A percentile compares a stretch with the other conserved stretches of the same genome.
Conservation (phyloP, 148 eudicot species). For the Amaranthus hypochondriacus region DNA sequence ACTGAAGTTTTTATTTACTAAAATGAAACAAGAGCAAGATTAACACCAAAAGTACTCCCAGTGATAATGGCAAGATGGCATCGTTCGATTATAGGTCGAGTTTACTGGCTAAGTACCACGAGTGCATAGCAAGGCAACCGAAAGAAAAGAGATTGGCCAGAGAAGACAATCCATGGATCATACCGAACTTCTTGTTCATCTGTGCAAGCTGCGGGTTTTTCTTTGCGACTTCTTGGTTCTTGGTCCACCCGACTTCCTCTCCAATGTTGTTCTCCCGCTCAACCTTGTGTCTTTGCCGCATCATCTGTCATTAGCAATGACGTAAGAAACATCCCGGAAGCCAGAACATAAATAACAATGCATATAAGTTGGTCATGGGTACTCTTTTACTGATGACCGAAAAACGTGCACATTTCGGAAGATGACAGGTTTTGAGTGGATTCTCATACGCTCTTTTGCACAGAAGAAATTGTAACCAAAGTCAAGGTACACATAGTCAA, state of each 20-base stretch:
- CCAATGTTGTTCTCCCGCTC: constrained; percentile 89
- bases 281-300: constrained; percentile 95
- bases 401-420: no score
- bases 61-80: background rate
- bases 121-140: constrained; percentile 89
- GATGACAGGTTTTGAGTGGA: no score
- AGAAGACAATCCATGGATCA: constrained; percentile 88
- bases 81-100: constrained; percentile 43
- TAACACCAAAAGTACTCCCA: background rate
- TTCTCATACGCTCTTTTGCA: background rate
- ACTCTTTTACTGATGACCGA: no score
- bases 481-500: background rate
- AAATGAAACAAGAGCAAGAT: background rate
- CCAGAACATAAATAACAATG: background rate
- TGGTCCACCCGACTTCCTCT: constrained; percentile 95
- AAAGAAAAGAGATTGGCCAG: constrained; percentile 80
- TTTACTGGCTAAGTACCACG: constrained; percentile 90
- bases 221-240: constrained; percentile 87
- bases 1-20: background rate
- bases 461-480: background rate
- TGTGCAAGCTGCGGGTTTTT: constrained; percentile 68
- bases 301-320: constrained; percentile 52
- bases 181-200: constrained; percentile 98
- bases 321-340: constrained; percentile 9
- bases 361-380: no score